phyloP scores from a whole-genome alignment of 1,284 basidiomycete species.

The Melampsora larici-populina region DNA sequence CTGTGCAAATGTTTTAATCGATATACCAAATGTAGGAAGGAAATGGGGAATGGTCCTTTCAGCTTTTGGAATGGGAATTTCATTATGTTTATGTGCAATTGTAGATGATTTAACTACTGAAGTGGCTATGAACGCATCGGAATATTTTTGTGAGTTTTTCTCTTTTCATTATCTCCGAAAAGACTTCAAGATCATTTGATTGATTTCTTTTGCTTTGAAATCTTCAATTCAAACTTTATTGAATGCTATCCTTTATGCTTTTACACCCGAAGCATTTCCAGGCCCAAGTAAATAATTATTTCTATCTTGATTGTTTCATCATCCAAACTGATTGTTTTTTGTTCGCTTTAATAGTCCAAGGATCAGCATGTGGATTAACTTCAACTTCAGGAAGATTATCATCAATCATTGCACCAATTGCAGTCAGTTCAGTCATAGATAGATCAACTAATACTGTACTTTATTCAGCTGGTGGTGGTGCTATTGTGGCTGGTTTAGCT shows the following conservation, averaged over 20 bases:
- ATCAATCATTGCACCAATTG: neutral
- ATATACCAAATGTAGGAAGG: slow-evolving; percentile 1
- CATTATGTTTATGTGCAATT: neutral
- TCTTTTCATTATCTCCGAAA: too few species aligned
- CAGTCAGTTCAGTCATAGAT: neutral
- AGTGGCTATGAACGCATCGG: slow-evolving; percentile 1
- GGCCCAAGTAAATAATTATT: neutral
- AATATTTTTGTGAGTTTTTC: slow-evolving; percentile 4
- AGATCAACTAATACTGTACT: neutral
- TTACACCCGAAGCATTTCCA: neutral
- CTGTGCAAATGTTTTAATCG: neutral
- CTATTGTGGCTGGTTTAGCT: neutral
- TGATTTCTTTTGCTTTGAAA: neutral
- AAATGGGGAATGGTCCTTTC: slow-evolving; percentile 11
- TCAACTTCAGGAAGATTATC: neutral
- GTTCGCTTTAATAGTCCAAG: neutral
- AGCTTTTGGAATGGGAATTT: neutral
- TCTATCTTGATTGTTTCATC: neutral
- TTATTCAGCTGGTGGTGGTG: neutral
- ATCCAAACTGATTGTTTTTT: neutral
- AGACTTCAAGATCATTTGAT: neutral
- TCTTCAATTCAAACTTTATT: neutral
- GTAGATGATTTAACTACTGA: neutral
- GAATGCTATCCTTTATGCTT: slow-evolving; percentile 5
- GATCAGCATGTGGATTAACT: neutral